Percentiles rank a stretch among this genome's conserved stretches.
Evolutionary conservation across 257 asterid species (phyloP).

Genomic region (Lycium barbarum): DNA sequence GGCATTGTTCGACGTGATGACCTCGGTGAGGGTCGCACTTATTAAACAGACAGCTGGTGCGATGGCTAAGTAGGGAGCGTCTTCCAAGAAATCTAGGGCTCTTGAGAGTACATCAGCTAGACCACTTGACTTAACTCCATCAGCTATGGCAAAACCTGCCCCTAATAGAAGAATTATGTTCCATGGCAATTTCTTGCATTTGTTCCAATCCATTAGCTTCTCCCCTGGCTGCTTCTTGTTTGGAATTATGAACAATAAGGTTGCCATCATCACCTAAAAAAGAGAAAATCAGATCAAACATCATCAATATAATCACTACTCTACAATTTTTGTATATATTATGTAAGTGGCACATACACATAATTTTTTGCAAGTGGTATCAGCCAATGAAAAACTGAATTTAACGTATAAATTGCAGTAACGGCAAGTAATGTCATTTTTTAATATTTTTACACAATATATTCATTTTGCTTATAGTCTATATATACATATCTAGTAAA

Average conservation of each 20-base stretch:
- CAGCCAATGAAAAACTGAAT: too few relatives aligned
- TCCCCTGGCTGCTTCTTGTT: constrained; percentile 75
- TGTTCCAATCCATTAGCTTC: constrained; percentile 97
- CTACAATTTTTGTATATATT: too few relatives aligned
- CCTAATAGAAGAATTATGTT: constrained; percentile 75
- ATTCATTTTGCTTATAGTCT: too few relatives aligned
- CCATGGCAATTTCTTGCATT: constrained; percentile 96
- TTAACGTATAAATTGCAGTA: too few relatives aligned
- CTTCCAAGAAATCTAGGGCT: constrained; percentile 59
- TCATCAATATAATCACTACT: not conserved
- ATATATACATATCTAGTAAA: too few relatives aligned
- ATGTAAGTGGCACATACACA: too few relatives aligned
- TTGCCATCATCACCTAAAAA: constrained; percentile 84
- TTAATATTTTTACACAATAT: too few relatives aligned
- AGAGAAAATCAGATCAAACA: not conserved
- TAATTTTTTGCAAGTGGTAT: too few relatives aligned
- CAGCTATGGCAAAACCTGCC: constrained; percentile 93
- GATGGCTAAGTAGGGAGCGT: constrained; percentile 72
- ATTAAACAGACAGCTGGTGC: constrained; percentile 73
- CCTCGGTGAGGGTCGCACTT: constrained; percentile 73
- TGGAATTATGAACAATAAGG: constrained; percentile 83
- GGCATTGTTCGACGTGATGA: constrained; percentile 87
- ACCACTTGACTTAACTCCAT: constrained; percentile 86
- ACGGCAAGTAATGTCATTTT: too few relatives aligned
- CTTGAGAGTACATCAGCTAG: constrained; percentile 69